Evolutionary conservation across 2,329 filamentous ascomycete species (phyloP).

Genomic region (Verticillium isaacii): DNA sequence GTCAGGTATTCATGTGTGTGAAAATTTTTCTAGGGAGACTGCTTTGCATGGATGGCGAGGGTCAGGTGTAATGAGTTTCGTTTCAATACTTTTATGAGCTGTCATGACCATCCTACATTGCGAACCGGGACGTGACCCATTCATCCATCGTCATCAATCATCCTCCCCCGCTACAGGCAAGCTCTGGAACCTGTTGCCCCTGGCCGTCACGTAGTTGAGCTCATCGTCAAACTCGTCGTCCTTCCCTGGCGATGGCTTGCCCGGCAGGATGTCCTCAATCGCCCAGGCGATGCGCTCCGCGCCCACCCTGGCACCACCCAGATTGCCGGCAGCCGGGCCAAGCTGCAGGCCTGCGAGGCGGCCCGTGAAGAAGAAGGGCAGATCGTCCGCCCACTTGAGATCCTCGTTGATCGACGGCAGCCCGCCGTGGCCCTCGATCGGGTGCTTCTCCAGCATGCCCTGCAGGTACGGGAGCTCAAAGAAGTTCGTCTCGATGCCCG

Average conservation of each 20-base stretch:
- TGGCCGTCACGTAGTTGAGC: slow-evolving; percentile 10
- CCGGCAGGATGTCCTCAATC: slow-evolving; percentile 51
- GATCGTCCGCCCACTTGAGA: slow-evolving; percentile 67
- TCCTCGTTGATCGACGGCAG: slow-evolving; percentile 72
- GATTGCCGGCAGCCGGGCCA: slow-evolving; percentile 68
- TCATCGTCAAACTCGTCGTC: slow-evolving; percentile 5
- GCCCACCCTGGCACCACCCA: slow-evolving; percentile 67
- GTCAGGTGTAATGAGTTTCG: not conserved
- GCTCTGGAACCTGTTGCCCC: slow-evolving; percentile 11
- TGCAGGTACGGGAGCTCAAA: slow-evolving; percentile 55
- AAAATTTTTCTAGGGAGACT: too few species aligned
- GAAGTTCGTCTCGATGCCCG: slow-evolving; percentile 64
- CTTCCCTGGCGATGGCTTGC: not conserved
- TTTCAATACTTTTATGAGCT: not conserved
- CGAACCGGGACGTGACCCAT: not conserved
- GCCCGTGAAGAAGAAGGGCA: slow-evolving; percentile 69
- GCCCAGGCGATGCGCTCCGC: slow-evolving; percentile 71
- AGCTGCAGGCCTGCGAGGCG: slow-evolving; percentile 62
- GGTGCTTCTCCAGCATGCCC: slow-evolving; percentile 53
- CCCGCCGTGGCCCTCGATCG: slow-evolving; percentile 58
- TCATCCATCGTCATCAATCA: slow-evolving; percentile 5
- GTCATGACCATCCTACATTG: not conserved
- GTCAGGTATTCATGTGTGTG: too few species aligned
- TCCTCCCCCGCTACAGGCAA: slow-evolving; percentile 6
- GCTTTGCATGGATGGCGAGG: too few species aligned